These are phyloP conservation scores for Ogataea parapolymorpha DNA, from an alignment of 805 yeast genomes.

Conservation along the genomic window DNA sequence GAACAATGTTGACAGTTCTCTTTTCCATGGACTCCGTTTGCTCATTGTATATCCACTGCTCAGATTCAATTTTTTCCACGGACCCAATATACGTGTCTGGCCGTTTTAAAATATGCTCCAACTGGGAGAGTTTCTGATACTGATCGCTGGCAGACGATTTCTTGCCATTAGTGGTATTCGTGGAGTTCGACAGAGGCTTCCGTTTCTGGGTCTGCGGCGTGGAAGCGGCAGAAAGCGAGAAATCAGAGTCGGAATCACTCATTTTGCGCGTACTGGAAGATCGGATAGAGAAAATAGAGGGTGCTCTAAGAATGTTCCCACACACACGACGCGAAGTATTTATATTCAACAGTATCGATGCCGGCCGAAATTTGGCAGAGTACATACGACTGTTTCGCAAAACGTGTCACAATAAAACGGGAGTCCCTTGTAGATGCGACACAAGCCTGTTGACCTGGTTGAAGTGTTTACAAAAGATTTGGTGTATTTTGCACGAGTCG, in stretches of 20 bases:
- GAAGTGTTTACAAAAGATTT: neutral
- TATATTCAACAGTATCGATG: conserved; percentile 2
- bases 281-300: neutral
- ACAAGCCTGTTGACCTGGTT: neutral
- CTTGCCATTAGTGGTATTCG: conserved; percentile 20
- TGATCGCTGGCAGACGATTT: conserved; percentile 54
- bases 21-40: conserved; percentile 57
- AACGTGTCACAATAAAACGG: conserved; percentile 1
- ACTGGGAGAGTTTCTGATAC: conserved; percentile 90
- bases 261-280: conserved; percentile 3
- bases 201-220: conserved; percentile 7
- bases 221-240: conserved; percentile 9
- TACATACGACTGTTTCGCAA: conserved; percentile 5
- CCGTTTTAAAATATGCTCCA: conserved; percentile 93
- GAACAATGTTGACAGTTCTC: conserved; percentile 73
- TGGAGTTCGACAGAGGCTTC: conserved; percentile 38
- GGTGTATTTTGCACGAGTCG: neutral
- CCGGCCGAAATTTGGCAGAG: conserved; percentile 12
- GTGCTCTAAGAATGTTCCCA: conserved; percentile 5
- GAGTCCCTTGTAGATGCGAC: neutral
- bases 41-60: conserved; percentile 83
- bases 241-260: conserved; percentile 15
- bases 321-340: conserved; percentile 9
- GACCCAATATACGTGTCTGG: conserved; percentile 99
- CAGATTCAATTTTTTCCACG: conserved; percentile 72